phyloP scores from a whole-genome alignment of 2,329 filamentous ascomycete genomes.

The Arthrobotrys conoides region DNA sequence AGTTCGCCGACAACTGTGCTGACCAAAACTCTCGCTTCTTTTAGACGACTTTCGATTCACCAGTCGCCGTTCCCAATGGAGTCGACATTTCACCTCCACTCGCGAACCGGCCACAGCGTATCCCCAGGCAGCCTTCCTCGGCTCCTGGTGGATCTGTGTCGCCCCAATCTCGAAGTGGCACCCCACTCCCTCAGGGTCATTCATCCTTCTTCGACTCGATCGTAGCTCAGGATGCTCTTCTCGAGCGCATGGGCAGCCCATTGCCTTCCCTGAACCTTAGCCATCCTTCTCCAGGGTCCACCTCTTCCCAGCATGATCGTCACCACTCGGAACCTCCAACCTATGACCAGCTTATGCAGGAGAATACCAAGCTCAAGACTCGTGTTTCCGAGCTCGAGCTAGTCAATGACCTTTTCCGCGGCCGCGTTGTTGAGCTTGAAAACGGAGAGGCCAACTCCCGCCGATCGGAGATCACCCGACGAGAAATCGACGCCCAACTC shows the following conservation, averaged over 20 bases:
- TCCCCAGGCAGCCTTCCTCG: conserved; percentile 65
- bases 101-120: conserved; percentile 65
- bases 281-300: conserved; percentile 74
- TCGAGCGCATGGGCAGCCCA: conserved; percentile 68
- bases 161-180: conserved; percentile 64
- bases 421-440: conserved; percentile 81
- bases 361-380: conserved; percentile 91
- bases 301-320: conserved; percentile 72
- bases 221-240: conserved; percentile 62
- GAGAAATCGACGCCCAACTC: conserved; percentile 72
- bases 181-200: conserved; percentile 63
- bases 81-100: conserved; percentile 69
- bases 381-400: conserved; percentile 95
- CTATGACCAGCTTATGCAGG: conserved; percentile 80
- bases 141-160: conserved; percentile 63
- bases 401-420: conserved; percentile 87
- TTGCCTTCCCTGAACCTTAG: conserved; percentile 71
- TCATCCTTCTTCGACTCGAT: conserved; percentile 64
- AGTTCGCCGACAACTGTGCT: conserved; percentile 59
- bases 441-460: conserved; percentile 79
- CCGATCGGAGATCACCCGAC: conserved; percentile 72
- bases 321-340: conserved; percentile 69
- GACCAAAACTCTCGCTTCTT: conserved; percentile 41
- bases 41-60: conserved; percentile 66
- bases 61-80: conserved; percentile 62